phyloP scores from a whole-genome alignment of 441 rosid species.

The Raphanus hybrid region DNA sequence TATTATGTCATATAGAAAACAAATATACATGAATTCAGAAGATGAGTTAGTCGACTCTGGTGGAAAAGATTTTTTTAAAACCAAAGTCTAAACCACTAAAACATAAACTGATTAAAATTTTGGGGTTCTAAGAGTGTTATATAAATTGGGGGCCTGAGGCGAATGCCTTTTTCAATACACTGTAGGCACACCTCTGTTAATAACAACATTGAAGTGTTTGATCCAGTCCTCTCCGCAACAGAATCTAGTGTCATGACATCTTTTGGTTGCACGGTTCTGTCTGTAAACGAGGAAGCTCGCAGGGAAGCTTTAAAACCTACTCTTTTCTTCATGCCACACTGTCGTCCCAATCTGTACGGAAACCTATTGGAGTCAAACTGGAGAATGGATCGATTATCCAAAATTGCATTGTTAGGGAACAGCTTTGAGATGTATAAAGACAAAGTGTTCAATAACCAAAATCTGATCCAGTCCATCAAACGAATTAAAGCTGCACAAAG shows the following conservation, averaged over 20 bases:
- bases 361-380: slow-evolving; percentile 73
- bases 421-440: background rate
- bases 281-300: slow-evolving; percentile 73
- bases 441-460: background rate
- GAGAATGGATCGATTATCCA: slow-evolving; percentile 50
- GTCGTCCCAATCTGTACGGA: slow-evolving; percentile 66
- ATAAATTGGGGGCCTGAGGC: no score
- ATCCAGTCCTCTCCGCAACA: slow-evolving; percentile 70
- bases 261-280: slow-evolving; percentile 68
- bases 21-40: no score
- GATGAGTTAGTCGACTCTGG: no score
- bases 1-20: no score
- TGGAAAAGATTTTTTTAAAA: no score
- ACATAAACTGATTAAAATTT: no score
- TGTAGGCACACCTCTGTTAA: slow-evolving; percentile 39
- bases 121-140: no score
- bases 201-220: slow-evolving; percentile 64
- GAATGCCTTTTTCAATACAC: no score
- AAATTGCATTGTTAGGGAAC: slow-evolving; percentile 68
- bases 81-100: no score
- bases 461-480: background rate
- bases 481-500: background rate
- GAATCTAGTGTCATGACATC: slow-evolving; percentile 63
- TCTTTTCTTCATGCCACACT: slow-evolving; percentile 82
- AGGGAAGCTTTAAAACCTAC: slow-evolving; percentile 57